Evolutionary conservation across 2,329 filamentous ascomycete genomes (phyloP).

Genomic region (Alternaria panax): DNA sequence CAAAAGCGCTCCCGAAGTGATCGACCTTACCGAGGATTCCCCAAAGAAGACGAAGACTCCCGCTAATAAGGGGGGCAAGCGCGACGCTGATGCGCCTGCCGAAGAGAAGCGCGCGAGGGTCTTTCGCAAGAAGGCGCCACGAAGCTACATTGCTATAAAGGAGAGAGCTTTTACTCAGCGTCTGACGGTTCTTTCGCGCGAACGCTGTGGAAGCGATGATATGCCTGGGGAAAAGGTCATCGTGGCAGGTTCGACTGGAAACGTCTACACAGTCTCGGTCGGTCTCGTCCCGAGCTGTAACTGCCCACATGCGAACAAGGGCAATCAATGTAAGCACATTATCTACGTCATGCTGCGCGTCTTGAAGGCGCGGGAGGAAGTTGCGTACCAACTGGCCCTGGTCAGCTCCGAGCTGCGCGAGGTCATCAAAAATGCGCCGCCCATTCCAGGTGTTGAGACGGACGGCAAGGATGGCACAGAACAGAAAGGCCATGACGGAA

Average conservation of each 20-base stretch:
- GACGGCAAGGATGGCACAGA: conserved; percentile 38
- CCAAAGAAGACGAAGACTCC: conserved; percentile 24
- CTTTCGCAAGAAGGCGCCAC: conserved; percentile 52
- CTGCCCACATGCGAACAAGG: conserved; percentile 63
- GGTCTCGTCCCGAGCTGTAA: conserved; percentile 60
- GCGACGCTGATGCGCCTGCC: conserved; percentile 18
- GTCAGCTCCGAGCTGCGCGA: conserved; percentile 64
- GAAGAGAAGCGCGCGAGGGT: conserved; percentile 44
- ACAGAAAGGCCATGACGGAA: conserved; percentile 47
- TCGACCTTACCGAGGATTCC: conserved; percentile 18
- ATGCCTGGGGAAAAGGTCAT: conserved; percentile 61
- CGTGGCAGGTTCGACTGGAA: conserved; percentile 68
- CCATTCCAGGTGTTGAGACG: conserved; percentile 54
- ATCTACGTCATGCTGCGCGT: conserved; percentile 67
- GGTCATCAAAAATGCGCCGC: conserved; percentile 62
- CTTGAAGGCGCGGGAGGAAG: conserved; percentile 62
- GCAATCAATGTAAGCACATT: conserved; percentile 71
- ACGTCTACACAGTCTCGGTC: conserved; percentile 66
- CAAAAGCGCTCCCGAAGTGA: conserved; percentile 8
- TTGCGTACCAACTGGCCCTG: conserved; percentile 68
- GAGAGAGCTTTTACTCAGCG: conserved; percentile 59
- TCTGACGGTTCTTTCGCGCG: conserved; percentile 65
- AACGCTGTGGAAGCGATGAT: conserved; percentile 53
- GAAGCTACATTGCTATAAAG: conserved; percentile 57
- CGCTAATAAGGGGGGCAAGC: conserved; percentile 28